These are phyloP conservation scores for Bruguiera hainesii DNA, from an alignment of 441 rosid genomes.

Conservation along the genomic window DNA sequence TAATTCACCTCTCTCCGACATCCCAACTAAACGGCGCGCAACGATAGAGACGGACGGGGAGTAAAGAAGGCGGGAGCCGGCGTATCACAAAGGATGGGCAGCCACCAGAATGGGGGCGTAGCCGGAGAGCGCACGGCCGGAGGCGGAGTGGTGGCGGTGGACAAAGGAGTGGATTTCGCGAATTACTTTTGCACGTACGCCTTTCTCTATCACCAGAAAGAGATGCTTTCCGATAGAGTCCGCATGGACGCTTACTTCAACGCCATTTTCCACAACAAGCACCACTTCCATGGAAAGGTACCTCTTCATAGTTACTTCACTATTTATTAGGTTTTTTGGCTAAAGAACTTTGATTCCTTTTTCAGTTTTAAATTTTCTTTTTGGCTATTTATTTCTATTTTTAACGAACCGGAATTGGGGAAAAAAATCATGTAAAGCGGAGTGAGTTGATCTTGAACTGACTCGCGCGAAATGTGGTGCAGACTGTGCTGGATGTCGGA, in stretches of 20 bases:
- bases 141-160: constrained; percentile 40
- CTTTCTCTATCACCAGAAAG: constrained; percentile 93
- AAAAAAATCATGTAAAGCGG: not conserved
- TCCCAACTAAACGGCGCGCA: not conserved
- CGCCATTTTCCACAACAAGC: constrained; percentile 70
- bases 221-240: constrained; percentile 95
- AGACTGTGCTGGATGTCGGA: constrained; percentile 95
- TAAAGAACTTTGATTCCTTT: not conserved
- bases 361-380: too few relatives aligned
- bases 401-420: not conserved
- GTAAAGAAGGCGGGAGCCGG: not conserved
- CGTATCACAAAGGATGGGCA: constrained; percentile 33
- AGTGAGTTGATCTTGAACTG: constrained; percentile 9
- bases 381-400: too few relatives aligned
- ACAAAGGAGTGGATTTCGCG: constrained; percentile 86
- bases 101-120: constrained; percentile 39
- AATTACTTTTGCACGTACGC: constrained; percentile 89
- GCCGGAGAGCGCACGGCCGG: constrained; percentile 29
- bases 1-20: not conserved
- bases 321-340: not conserved
- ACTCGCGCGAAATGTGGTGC: constrained; percentile 18
- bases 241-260: constrained; percentile 96
- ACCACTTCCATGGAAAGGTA: constrained; percentile 83
- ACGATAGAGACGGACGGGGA: not conserved
- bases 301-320: not conserved